A percentile compares a stretch with the other conserved stretches of the same genome.
Conservation (phyloP, 495 filamentous ascomycete species). For the Neurospora sp. region DNA sequence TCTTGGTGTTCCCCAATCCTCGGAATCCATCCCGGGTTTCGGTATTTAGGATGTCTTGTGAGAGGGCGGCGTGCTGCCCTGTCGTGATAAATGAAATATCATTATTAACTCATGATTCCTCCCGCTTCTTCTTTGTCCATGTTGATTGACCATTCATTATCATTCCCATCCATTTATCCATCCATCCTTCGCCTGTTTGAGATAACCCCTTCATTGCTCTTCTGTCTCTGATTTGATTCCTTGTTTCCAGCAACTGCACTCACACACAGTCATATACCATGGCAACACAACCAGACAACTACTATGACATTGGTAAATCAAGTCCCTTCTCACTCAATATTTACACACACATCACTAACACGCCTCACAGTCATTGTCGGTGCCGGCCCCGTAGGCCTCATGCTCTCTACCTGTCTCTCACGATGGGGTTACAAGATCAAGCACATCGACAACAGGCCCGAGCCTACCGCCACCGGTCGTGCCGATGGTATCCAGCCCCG, state of each 20-base stretch:
- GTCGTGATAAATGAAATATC: neutral
- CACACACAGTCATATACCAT: slow-evolving; percentile 7
- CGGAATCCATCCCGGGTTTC: slow-evolving; percentile 17
- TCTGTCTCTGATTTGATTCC: neutral
- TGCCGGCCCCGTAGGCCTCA: slow-evolving; percentile 78
- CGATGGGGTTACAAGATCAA: slow-evolving; percentile 61
- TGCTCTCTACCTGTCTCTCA: slow-evolving; percentile 71
- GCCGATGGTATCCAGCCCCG: slow-evolving; percentile 76
- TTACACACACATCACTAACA: neutral
- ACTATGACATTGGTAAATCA: slow-evolving; percentile 27
- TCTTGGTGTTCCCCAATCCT: slow-evolving; percentile 2
- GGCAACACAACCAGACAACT: slow-evolving; percentile 11
- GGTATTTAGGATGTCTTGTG: slow-evolving; percentile 2
- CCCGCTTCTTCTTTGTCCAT: neutral
- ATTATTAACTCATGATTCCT: neutral
- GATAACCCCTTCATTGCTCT: slow-evolving; percentile 9
- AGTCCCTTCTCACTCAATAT: neutral
- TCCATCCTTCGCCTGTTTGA: neutral
- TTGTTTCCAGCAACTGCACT: neutral
- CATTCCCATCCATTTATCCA: neutral
- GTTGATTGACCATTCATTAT: neutral
- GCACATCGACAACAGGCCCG: slow-evolving; percentile 61
- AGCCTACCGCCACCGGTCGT: slow-evolving; percentile 60
- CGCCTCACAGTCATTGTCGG: slow-evolving; percentile 62
- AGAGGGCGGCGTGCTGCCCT: neutral